Evolutionary conservation across 208 protist species (phyloP).

Genomic region (Porcisia hertigi): DNA sequence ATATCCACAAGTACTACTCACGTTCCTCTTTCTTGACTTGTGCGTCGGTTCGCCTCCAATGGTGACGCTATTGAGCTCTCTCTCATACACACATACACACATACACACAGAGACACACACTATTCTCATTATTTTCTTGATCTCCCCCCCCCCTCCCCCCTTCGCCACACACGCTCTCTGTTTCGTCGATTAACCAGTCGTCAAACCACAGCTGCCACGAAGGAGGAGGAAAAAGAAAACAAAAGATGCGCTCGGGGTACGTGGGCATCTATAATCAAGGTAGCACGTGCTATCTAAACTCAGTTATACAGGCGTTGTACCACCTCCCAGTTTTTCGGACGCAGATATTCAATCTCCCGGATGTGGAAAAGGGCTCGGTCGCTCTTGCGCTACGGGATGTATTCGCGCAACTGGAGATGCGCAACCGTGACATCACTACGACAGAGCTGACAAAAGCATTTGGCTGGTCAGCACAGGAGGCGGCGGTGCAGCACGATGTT

Average conservation of each 20-base stretch:
- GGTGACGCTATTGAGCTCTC: no score
- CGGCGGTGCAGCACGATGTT: conserved; percentile 88
- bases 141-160: neutral
- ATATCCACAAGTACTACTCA: neutral
- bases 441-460: conserved; percentile 87
- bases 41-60: neutral
- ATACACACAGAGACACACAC: neutral
- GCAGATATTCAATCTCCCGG: conserved; percentile 43
- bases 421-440: conserved; percentile 56
- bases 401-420: conserved; percentile 73
- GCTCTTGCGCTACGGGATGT: conserved; percentile 64
- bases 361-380: conserved; percentile 33
- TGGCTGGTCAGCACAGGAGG: conserved; percentile 74
- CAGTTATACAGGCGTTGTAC: conserved; percentile 86
- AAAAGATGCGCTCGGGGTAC: conserved; percentile 31
- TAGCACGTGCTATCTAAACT: conserved; percentile 92
- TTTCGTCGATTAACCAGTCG: neutral
- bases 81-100: neutral
- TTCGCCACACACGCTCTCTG: neutral
- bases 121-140: neutral
- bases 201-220: neutral
- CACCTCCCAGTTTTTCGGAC: conserved; percentile 76
- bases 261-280: conserved; percentile 89
- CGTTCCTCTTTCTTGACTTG: neutral
- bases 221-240: neutral